Evolutionary conservation across 75 land plant species (phyloP).

Genomic region (Picea glauca): DNA sequence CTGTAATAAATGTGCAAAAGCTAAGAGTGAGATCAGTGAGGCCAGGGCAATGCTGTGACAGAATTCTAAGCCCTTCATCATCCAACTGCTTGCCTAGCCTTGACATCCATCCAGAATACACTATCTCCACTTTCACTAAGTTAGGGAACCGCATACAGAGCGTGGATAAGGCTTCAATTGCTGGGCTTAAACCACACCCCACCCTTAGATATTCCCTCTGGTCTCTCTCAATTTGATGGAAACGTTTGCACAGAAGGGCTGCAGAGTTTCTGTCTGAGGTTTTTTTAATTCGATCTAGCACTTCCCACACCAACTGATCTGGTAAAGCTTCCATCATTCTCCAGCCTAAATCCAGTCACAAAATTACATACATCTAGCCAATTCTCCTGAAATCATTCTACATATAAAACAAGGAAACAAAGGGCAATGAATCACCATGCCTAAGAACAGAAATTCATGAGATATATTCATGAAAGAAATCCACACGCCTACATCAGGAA

Average conservation of each 20-base stretch:
- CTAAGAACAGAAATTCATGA: no score
- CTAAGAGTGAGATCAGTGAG: constrained; percentile 52
- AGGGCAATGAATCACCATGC: no score
- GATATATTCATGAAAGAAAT: no score
- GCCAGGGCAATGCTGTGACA: constrained; percentile 42
- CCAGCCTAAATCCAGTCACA: no score
- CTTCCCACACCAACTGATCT: constrained; percentile 45
- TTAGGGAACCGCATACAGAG: constrained; percentile 63
- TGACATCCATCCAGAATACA: constrained; percentile 76
- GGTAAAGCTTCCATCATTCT: constrained; percentile 21
- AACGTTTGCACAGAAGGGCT: constrained; percentile 35
- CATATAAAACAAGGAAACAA: no score
- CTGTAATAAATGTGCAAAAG: constrained; percentile 72
- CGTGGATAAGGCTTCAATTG: constrained; percentile 44
- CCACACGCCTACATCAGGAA: no score
- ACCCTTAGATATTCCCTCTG: not conserved
- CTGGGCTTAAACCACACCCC: constrained; percentile 72
- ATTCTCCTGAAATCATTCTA: no score
- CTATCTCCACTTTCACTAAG: constrained; percentile 54
- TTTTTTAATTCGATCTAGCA: constrained; percentile 27
- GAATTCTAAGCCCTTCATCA: constrained; percentile 53
- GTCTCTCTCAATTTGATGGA: constrained; percentile 45
- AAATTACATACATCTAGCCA: no score
- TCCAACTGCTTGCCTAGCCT: constrained; percentile 56
- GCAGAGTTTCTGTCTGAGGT: constrained; percentile 26